These are phyloP conservation scores for Delphinella strobiligena DNA, from an alignment of 2,329 filamentous ascomycete species.

Conservation along the genomic window DNA sequence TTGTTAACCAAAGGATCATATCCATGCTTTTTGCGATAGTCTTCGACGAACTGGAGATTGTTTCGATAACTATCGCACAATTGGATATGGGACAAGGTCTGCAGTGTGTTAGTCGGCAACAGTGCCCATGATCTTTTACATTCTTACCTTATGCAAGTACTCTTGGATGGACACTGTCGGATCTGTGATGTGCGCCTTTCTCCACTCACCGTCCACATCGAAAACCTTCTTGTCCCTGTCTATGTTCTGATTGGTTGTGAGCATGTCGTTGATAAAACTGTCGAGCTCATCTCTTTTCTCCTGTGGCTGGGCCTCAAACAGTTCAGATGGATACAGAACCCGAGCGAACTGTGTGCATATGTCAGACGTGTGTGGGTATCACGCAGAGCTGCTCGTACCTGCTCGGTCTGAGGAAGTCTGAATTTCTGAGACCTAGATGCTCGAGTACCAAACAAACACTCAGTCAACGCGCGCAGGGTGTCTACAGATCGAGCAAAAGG, in stretches of 20 bases:
- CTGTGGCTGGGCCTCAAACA: not conserved
- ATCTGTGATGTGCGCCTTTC: not conserved
- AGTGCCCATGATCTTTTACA: too few relatives aligned
- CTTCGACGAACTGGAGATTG: not conserved
- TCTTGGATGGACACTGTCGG: not conserved
- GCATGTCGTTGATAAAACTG: not conserved
- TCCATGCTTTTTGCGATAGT: not conserved
- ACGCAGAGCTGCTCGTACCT: too few relatives aligned
- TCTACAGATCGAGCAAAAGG: not conserved
- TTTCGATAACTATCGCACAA: not conserved
- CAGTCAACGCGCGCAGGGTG: not conserved
- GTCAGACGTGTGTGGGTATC: too few relatives aligned
- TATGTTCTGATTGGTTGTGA: not conserved
- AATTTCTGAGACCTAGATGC: not conserved
- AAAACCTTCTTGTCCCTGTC: not conserved
- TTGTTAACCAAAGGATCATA: not conserved
- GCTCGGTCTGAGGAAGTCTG: not conserved
- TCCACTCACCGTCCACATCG: not conserved
- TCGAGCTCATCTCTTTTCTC: not conserved
- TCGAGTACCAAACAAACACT: not conserved
- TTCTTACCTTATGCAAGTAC: not conserved
- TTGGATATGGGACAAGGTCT: not conserved
- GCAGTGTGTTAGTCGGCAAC: too few relatives aligned
- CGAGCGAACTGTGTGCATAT: too few relatives aligned
- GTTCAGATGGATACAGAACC: not conserved